A percentile compares a stretch with the other conserved stretches of the same genome.
phyloP scores from a whole-genome alignment of 1,139 yeast genomes.

The Yamadazyma sp. region DNA sequence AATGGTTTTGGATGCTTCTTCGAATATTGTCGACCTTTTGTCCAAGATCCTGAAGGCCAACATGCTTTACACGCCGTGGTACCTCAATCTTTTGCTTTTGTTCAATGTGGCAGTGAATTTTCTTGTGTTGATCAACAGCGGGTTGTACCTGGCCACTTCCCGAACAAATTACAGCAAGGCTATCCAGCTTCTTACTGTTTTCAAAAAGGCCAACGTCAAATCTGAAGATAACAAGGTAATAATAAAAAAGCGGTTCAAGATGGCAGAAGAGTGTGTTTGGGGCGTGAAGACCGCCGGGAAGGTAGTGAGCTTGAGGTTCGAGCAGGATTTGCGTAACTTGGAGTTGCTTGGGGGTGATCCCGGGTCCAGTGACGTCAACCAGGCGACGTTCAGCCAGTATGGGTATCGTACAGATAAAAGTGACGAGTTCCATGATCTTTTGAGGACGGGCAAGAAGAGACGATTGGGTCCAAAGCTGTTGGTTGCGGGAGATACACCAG shows the following conservation, averaged over 20 bases:
- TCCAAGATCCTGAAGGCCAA: conserved; percentile 35
- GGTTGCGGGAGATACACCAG: background rate
- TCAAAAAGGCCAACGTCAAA: conserved; percentile 33
- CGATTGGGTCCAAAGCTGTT: background rate
- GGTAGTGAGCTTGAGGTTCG: conserved; percentile 46
- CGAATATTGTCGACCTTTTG: conserved; percentile 35
- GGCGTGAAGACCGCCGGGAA: conserved; percentile 58
- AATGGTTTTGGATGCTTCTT: conserved; percentile 36
- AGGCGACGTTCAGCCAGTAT: conserved; percentile 47
- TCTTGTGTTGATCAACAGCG: conserved; percentile 49
- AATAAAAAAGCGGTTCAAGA: conserved; percentile 46
- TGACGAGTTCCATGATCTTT: conserved; percentile 20
- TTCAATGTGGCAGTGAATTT: conserved; percentile 49
- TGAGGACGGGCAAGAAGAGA: conserved; percentile 9
- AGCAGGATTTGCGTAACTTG: conserved; percentile 40
- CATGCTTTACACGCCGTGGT: conserved; percentile 53
- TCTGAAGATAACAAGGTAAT: conserved; percentile 34
- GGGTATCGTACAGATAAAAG: conserved; percentile 23
- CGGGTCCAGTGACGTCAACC: conserved; percentile 56
- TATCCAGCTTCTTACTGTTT: conserved; percentile 25
- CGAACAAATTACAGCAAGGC: conserved; percentile 26
- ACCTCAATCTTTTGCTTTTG: conserved; percentile 45
- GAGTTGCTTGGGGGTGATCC: conserved; percentile 52
- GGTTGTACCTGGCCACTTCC: conserved; percentile 25
- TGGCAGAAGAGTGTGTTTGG: conserved; percentile 68